A percentile compares a stretch with the other conserved stretches of the same genome.
These are phyloP conservation scores for Suillus brevipes DNA, from an alignment of 768 basidiomycete genomes.

Conservation along the genomic window DNA sequence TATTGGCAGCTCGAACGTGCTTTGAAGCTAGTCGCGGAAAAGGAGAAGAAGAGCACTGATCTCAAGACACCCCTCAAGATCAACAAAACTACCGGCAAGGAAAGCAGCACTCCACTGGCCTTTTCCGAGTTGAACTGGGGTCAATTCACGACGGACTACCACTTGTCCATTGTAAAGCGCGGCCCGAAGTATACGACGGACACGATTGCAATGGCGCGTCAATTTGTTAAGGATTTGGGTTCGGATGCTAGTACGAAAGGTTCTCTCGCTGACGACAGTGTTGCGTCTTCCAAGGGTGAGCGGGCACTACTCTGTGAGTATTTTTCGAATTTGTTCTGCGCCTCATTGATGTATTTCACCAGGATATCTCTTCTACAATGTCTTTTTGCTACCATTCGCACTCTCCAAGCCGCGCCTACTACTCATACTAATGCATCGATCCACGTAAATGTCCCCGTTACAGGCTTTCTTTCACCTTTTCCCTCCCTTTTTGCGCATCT, in stretches of 20 bases:
- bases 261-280: not conserved
- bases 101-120: not conserved
- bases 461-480: not conserved
- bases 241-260: not conserved
- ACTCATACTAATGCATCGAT: not conserved
- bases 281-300: not conserved
- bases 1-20: not conserved
- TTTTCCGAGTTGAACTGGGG: slow-evolving; percentile 7
- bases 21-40: not conserved
- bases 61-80: slow-evolving; percentile 5
- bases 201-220: not conserved
- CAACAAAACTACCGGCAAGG: slow-evolving; percentile 3
- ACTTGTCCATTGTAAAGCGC: not conserved
- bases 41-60: not conserved
- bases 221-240: not conserved
- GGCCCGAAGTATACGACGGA: not conserved
- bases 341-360: not conserved
- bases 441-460: not conserved
- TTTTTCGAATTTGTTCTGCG: not conserved
- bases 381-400: not conserved
- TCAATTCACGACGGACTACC: not conserved
- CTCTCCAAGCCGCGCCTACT: not conserved
- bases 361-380: not conserved
- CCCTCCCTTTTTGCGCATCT: not conserved
- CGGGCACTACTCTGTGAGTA: not conserved